Evolutionary conservation across 768 basidiomycete species (phyloP), one percentile per base, ranked within the genome.

Genomic region (Naganishia vishniacii): DNA sequence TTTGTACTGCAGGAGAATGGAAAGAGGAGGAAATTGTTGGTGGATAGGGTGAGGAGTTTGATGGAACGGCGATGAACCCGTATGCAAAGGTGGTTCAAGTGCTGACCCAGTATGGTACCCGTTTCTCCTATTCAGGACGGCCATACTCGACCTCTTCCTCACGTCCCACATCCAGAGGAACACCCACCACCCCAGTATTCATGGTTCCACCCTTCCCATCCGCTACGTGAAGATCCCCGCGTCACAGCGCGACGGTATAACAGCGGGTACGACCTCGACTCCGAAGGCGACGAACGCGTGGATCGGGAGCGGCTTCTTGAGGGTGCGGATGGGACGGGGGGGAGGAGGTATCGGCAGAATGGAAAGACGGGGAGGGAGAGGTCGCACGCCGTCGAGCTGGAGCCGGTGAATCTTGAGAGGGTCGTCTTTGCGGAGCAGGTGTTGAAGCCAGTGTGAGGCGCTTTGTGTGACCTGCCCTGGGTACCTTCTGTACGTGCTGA

Each of bases 341-440:
- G 8, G 48, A 32, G 23, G 49, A 37, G 9, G 47, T 32, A 2
- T 40, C 34, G 4, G 23, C 18, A 18, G 48, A 48, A 26, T 7
- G 37, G 37, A 16, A 6, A n/a, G 37, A 34, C 20, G 32, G 32
- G n/a, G 11, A n/a, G 26, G 53, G 53, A 60, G n/a, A 46, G 53
- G 28, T 20, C 49, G 31, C 6, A n/a, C n/a, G n/a, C 42, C 5
- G 42, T 5, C 5, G 20, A 53, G 29, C 28, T 37, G 37, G 49
- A 62, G 34, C 60, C 49, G 28, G 60, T 88, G 65, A 95, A 93
- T 74, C 91, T 92, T 72, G 89, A 91, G 65, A 84, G 83, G 71
- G 89, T 93, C 67, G 83, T 85, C 70, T 90, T 91, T 77, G 89
- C 89, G 46, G 81, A 85, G 28, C 92, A 87, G 84, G 82, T 87